Percentiles rank a stretch among this genome's conserved stretches.
These are phyloP conservation scores for Exophiala sideris DNA, from an alignment of 2,329 filamentous ascomycete genomes.

Conservation along the genomic window DNA sequence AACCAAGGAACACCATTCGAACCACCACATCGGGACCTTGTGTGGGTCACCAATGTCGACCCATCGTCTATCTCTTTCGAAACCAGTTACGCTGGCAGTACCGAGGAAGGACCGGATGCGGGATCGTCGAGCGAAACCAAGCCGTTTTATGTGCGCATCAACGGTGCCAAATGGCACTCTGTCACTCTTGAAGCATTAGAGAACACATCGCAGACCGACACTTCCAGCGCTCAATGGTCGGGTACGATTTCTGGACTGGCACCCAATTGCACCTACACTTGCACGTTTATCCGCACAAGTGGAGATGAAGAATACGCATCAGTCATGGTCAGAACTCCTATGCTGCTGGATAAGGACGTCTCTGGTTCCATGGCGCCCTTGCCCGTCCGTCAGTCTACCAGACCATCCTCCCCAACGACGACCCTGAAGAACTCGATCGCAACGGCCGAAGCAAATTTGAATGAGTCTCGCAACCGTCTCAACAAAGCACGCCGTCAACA, in stretches of 20 bases:
- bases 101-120: conserved; percentile 31
- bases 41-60: conserved; percentile 48
- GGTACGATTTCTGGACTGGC: conserved; percentile 64
- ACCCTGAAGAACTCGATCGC: conserved; percentile 64
- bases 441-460: conserved; percentile 58
- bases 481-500: conserved; percentile 62
- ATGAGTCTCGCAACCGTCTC: conserved; percentile 56
- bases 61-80: conserved; percentile 47
- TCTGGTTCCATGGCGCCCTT: conserved; percentile 46
- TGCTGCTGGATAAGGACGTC: conserved; percentile 57
- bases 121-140: conserved; percentile 40
- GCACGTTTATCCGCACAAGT: conserved; percentile 58
- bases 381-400: conserved; percentile 55
- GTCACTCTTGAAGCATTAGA: conserved; percentile 51
- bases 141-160: conserved; percentile 64
- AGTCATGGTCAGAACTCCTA: conserved; percentile 61
- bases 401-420: conserved; percentile 62
- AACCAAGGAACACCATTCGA: conserved; percentile 21
- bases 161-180: conserved; percentile 64
- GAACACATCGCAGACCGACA: conserved; percentile 43
- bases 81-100: conserved; percentile 38
- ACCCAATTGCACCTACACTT: conserved; percentile 61
- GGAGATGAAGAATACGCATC: conserved; percentile 58
- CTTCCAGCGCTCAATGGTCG: conserved; percentile 50
- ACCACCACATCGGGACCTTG: conserved; percentile 41